Evolutionary conservation across 129 eudicot genomes (phyloP).

Genomic region (Lactuca saligna): DNA sequence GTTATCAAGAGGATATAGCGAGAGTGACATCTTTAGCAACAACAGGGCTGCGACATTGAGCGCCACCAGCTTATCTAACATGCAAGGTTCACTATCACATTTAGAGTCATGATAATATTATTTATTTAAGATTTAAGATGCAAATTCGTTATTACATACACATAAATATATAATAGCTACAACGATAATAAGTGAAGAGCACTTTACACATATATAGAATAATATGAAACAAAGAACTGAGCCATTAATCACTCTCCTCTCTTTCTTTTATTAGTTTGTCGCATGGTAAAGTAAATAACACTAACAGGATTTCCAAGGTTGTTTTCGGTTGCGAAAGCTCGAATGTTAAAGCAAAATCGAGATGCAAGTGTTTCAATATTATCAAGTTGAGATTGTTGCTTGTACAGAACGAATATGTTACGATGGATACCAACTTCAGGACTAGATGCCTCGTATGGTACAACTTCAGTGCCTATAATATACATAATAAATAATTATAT

Average conservation of each 20-base stretch:
- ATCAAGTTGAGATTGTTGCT: constrained; percentile 8
- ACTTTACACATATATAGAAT: no score
- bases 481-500: constrained; percentile 1
- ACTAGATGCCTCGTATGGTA: constrained; percentile 10
- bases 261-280: constrained; percentile 4
- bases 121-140: no score
- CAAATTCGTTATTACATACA: no score
- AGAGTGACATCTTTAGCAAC: no score
- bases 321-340: constrained; percentile 10
- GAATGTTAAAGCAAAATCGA: constrained; percentile 12
- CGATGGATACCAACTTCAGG: constrained; percentile 18
- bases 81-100: no score
- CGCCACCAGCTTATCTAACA: no score
- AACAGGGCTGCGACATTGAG: no score
- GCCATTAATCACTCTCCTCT: not conserved
- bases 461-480: constrained; percentile 9
- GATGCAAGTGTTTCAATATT: not conserved
- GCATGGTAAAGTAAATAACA: not conserved
- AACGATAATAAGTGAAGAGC: not conserved
- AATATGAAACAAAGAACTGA: no score
- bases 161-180: no score
- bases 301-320: constrained; percentile 19
- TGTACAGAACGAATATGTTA: constrained; percentile 2
- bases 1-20: no score
- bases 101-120: no score